phyloP scores from a whole-genome alignment of 1,139 yeast genomes.

The Schwanniomyces etchellsii region DNA sequence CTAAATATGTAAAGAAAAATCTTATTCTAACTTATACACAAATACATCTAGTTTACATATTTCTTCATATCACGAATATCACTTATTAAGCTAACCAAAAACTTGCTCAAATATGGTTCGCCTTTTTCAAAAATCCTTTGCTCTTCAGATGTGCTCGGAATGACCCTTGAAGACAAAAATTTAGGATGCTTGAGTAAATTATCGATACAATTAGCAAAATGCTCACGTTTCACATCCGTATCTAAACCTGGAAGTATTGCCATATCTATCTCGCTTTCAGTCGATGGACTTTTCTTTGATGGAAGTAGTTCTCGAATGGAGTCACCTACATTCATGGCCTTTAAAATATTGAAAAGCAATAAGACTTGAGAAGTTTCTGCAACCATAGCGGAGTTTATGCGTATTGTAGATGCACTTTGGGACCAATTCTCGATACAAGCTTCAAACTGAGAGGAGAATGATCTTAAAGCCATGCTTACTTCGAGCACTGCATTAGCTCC shows the following conservation, averaged over 20 bases:
- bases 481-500: conserved; percentile 65
- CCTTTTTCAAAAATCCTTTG: conserved; percentile 45
- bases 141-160: conserved; percentile 62
- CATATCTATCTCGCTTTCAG: conserved; percentile 16
- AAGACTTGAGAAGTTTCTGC: conserved; percentile 81
- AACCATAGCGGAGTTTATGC: conserved; percentile 59
- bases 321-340: conserved; percentile 41
- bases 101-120: conserved; percentile 31
- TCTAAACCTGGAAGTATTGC: conserved; percentile 59
- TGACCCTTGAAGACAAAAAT: conserved; percentile 64
- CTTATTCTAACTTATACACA: too few species aligned
- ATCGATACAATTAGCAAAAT: conserved; percentile 53
- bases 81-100: conserved; percentile 45
- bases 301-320: conserved; percentile 18
- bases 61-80: conserved; percentile 46
- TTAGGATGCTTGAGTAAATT: conserved; percentile 83
- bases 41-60: neutral
- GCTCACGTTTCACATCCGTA: conserved; percentile 48
- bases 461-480: conserved; percentile 54
- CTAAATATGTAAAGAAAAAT: neutral
- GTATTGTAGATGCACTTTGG: conserved; percentile 45
- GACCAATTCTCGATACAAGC: conserved; percentile 69
- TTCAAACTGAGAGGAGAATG: conserved; percentile 62
- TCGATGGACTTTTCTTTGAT: conserved; percentile 9
- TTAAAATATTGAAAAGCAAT: conserved; percentile 56